Evolutionary conservation across 2,329 filamentous ascomycete genomes (phyloP).

Genomic region (Biscogniauxia sp.): DNA sequence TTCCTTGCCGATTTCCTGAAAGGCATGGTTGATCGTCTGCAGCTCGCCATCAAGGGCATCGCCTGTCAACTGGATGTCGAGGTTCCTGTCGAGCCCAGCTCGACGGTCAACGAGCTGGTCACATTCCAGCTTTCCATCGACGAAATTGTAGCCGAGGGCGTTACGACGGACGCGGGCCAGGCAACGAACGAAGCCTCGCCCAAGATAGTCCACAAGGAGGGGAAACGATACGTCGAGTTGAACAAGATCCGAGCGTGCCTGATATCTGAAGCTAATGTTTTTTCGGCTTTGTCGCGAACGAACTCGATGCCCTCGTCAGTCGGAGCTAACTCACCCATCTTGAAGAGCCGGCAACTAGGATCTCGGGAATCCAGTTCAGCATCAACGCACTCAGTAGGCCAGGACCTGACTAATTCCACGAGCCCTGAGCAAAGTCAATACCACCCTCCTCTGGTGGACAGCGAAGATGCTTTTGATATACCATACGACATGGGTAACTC

Average conservation of each 20-base stretch:
- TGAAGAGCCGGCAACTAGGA: conserved; percentile 28
- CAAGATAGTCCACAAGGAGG: conserved; percentile 51
- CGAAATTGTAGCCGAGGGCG: conserved; percentile 64
- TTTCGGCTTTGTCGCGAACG: conserved; percentile 57
- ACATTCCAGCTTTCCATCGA: conserved; percentile 66
- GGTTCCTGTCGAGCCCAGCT: conserved; percentile 47
- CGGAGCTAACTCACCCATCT: conserved; percentile 44
- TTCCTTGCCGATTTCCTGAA: conserved; percentile 73
- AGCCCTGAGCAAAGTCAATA: conserved; percentile 36
- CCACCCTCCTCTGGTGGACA: conserved; percentile 40
- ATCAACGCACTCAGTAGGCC: conserved; percentile 11
- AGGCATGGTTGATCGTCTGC: conserved; percentile 69
- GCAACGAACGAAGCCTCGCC: conserved; percentile 32
- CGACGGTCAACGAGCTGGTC: conserved; percentile 50
- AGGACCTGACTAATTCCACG: conserved; percentile 33
- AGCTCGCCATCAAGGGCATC: conserved; percentile 64
- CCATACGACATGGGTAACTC: conserved; percentile 49
- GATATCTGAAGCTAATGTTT: conserved; percentile 66
- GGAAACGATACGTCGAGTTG: conserved; percentile 64
- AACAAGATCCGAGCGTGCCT: conserved; percentile 62
- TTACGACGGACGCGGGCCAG: conserved; percentile 44
- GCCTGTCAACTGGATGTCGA: conserved; percentile 64
- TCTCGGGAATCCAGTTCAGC: conserved; percentile 22
- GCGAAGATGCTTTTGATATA: conserved; percentile 55
- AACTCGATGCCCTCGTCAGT: conserved; percentile 59